These are phyloP conservation scores for Tuber brumale DNA, from an alignment of 495 filamentous ascomycete genomes.

Conservation along the genomic window DNA sequence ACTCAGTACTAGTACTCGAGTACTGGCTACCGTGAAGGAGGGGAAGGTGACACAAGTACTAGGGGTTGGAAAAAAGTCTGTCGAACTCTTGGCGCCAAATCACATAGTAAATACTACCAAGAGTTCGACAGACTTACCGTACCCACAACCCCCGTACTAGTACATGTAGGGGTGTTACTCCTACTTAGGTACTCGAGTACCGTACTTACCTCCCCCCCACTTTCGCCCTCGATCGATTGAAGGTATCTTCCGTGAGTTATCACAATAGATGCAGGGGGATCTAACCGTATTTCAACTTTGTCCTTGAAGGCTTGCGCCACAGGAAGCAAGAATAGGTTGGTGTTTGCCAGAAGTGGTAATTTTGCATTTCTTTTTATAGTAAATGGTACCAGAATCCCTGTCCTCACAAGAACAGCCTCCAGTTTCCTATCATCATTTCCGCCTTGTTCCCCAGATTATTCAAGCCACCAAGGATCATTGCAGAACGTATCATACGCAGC, in stretches of 20 bases:
- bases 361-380: neutral
- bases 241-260: neutral
- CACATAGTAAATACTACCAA: too few relatives aligned
- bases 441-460: neutral
- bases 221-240: neutral
- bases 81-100: too few relatives aligned
- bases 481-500: neutral
- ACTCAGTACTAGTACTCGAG: too few relatives aligned
- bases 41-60: neutral
- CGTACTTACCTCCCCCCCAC: neutral
- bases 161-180: neutral
- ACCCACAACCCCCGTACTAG: too few relatives aligned
- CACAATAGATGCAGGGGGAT: neutral
- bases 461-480: neutral
- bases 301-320: neutral
- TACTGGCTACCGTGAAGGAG: neutral
- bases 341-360: neutral
- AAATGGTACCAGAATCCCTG: neutral
- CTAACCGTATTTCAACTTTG: neutral
- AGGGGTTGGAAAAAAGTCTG: too few relatives aligned
- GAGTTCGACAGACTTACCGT: too few relatives aligned
- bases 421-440: neutral
- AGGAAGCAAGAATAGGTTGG: neutral
- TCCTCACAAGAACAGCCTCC: neutral
- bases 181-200: neutral